Conservation (phyloP, 805 yeast species). For the Starmerella vaccinii region DNA sequence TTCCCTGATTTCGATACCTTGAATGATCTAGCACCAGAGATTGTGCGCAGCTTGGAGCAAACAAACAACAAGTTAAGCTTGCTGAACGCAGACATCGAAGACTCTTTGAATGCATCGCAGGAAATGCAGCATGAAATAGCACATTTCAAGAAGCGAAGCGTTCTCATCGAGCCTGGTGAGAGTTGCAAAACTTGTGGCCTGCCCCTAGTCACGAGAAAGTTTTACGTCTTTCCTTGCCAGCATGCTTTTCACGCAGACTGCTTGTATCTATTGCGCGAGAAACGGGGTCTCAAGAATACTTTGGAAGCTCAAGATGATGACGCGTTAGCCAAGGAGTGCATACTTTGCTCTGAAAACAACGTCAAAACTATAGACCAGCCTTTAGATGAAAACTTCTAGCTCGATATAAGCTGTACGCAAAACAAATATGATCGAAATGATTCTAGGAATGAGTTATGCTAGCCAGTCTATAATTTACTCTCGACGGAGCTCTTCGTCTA, state of each 20-base stretch:
- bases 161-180: constrained; percentile 70
- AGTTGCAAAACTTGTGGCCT: constrained; percentile 65
- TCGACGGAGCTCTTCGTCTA: not conserved
- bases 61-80: constrained; percentile 58
- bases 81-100: constrained; percentile 64
- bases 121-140: constrained; percentile 53
- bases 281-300: constrained; percentile 20
- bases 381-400: constrained; percentile 28
- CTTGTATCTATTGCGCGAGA: constrained; percentile 47
- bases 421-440: too few relatives aligned
- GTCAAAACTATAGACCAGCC: constrained; percentile 61
- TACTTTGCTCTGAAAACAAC: constrained; percentile 64
- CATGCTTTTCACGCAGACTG: constrained; percentile 89
- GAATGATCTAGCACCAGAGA: constrained; percentile 72
- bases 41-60: constrained; percentile 65
- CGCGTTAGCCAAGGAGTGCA: constrained; percentile 49
- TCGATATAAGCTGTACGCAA: not conserved
- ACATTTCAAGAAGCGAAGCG: constrained; percentile 42
- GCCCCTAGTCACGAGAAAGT: constrained; percentile 60
- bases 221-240: constrained; percentile 76
- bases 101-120: constrained; percentile 50
- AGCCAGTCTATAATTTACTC: too few relatives aligned
- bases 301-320: constrained; percentile 34
- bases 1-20: constrained; percentile 77
- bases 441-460: too few relatives aligned